Percentiles rank a stretch among this genome's conserved stretches.
phyloP scores from a whole-genome alignment of 2,329 filamentous ascomycete species.

The Coniochaeta sp. region DNA sequence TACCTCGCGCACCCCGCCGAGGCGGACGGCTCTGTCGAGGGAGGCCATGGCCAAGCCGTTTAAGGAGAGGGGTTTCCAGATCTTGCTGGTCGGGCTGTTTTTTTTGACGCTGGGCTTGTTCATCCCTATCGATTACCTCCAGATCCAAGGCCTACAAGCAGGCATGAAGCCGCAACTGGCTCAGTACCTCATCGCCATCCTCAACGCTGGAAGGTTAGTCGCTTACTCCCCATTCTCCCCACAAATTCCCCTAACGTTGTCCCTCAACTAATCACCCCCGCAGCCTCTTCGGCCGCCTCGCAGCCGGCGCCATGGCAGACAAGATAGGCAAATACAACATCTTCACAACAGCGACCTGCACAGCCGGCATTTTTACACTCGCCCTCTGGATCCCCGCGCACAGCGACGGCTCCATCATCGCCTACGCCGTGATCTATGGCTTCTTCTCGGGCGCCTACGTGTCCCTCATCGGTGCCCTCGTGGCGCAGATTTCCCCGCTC shows the following conservation, averaged over 20 bases:
- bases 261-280: too few relatives aligned
- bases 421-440: conserved; percentile 19
- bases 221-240: not conserved
- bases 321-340: conserved; percentile 15
- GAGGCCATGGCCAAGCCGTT: conserved; percentile 1
- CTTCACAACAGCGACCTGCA: conserved; percentile 30
- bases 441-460: conserved; percentile 20
- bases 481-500: conserved; percentile 43
- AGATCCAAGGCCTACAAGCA: conserved; percentile 12
- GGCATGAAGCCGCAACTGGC: conserved; percentile 13
- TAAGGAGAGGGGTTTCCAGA: not conserved
- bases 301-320: conserved; percentile 11
- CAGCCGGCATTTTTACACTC: conserved; percentile 22
- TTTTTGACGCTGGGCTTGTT: conserved; percentile 3
- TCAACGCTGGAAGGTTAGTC: conserved; percentile 15
- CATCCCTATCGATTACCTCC: conserved; percentile 15
- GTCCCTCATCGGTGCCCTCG: conserved; percentile 15
- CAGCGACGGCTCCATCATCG: conserved; percentile 11
- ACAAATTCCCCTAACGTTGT: not conserved
- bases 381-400: conserved; percentile 23
- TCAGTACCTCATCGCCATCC: conserved; percentile 17
- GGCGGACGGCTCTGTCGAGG: conserved; percentile 18
- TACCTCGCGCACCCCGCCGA: conserved; percentile 34
- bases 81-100: not conserved
- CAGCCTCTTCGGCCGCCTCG: conserved; percentile 11